These are phyloP conservation scores for Syncephalastrum contaminatum DNA, from an alignment of 371 early-diverging fungal genomes.

Conservation along the genomic window DNA sequence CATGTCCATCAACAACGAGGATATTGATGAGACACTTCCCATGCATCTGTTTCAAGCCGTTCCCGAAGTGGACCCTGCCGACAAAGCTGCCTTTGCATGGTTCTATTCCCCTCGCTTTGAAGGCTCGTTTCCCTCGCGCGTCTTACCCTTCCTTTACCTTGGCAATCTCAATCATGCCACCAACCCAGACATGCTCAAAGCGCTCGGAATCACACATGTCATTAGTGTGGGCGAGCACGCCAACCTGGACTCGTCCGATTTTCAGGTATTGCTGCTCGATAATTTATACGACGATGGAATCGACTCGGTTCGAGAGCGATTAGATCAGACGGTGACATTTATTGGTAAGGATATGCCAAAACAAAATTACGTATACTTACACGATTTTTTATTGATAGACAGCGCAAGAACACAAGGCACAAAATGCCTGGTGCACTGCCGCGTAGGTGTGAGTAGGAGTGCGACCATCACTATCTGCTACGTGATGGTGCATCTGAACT, in stretches of 20 bases:
- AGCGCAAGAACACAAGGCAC: slow-evolving; percentile 28
- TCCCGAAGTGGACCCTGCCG: slow-evolving; percentile 16
- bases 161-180: slow-evolving; percentile 69
- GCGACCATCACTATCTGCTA: slow-evolving; percentile 70
- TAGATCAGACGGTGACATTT: slow-evolving; percentile 51
- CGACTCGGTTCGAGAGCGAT: slow-evolving; percentile 52
- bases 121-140: slow-evolving; percentile 65
- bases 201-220: slow-evolving; percentile 57
- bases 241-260: slow-evolving; percentile 30
- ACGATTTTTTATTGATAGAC: slow-evolving; percentile 17
- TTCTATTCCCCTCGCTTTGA: slow-evolving; percentile 63
- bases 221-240: slow-evolving; percentile 66
- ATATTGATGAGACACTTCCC: background rate
- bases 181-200: slow-evolving; percentile 59
- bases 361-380: background rate
- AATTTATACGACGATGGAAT: slow-evolving; percentile 69
- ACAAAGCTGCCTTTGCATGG: slow-evolving; percentile 44
- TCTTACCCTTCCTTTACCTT: slow-evolving; percentile 61
- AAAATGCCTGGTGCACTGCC: slow-evolving; percentile 59
- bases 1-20: background rate
- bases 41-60: slow-evolving; percentile 9
- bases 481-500: slow-evolving; percentile 54
- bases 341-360: slow-evolving; percentile 43
- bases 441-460: slow-evolving; percentile 68
- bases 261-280: slow-evolving; percentile 47